Percentiles rank a stretch among this genome's conserved stretches.
Evolutionary conservation across 495 filamentous ascomycete genomes (phyloP).

Genomic region (Aspergillus coremiiformis): DNA sequence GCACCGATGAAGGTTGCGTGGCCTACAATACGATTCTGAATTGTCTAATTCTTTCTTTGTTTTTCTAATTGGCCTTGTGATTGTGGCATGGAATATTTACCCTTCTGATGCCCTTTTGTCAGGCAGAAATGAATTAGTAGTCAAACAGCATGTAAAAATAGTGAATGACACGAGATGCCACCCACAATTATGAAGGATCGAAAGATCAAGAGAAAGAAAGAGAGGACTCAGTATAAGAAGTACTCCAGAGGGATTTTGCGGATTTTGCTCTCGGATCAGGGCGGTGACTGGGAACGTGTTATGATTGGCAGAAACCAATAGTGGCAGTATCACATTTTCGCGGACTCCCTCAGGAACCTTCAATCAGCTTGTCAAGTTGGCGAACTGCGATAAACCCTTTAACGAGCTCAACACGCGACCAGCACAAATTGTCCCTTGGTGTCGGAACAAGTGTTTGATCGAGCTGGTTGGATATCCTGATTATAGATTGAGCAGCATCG

Average conservation of each 20-base stretch:
- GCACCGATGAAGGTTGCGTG: neutral
- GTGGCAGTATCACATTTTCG: conserved; percentile 36
- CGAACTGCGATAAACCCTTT: conserved; percentile 4
- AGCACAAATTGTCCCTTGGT: conserved; percentile 6
- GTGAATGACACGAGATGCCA: too few species aligned
- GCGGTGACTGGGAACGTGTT: neutral
- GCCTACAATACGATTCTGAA: conserved; percentile 4
- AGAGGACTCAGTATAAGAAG: too few species aligned
- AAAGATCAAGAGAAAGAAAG: too few species aligned
- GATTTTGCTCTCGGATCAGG: too few species aligned
- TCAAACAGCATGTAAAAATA: too few species aligned
- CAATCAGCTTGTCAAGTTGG: conserved; percentile 10
- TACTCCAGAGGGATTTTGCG: too few species aligned
- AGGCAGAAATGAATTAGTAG: too few species aligned
- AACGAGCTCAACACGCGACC: conserved; percentile 10
- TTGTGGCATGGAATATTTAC: neutral
- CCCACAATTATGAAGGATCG: too few species aligned
- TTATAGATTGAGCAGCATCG: neutral
- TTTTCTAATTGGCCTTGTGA: neutral
- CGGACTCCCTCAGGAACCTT: conserved; percentile 7
- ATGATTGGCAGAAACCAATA: conserved; percentile 24
- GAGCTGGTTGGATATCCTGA: neutral
- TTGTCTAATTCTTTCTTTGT: conserved; percentile 9
- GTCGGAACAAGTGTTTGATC: conserved; percentile 4
- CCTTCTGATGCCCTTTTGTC: too few species aligned